Conservation (phyloP, 2,329 filamentous ascomycete genomes). For the Talaromyces sp. region DNA sequence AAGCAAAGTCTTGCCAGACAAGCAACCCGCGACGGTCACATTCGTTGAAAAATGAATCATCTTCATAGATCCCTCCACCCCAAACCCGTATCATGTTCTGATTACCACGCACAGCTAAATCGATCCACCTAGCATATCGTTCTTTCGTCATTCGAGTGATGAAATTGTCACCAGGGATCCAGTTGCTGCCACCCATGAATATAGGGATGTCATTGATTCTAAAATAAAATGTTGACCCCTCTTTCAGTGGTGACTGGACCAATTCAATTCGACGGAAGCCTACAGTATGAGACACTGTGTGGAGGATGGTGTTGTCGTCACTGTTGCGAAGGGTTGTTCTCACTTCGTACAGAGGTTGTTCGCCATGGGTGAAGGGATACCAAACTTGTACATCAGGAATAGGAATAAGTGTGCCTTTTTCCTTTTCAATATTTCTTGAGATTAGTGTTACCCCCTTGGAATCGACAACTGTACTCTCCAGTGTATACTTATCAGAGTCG, state of each 20-base stretch:
- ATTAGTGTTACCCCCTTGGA: not conserved
- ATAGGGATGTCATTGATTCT: slow-evolving; percentile 55
- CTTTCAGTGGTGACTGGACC: slow-evolving; percentile 11
- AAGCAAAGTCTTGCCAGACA: slow-evolving; percentile 75
- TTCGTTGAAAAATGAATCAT: slow-evolving; percentile 60
- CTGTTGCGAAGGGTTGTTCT: not conserved
- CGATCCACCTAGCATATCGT: slow-evolving; percentile 49
- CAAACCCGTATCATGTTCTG: slow-evolving; percentile 49
- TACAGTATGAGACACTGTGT: not conserved
- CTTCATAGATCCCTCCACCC: slow-evolving; percentile 48
- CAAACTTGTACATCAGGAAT: slow-evolving; percentile 8
- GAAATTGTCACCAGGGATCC: slow-evolving; percentile 54
- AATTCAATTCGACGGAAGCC: slow-evolving; percentile 50
- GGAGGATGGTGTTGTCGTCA: not conserved
- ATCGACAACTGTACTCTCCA: not conserved
- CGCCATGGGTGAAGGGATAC: not conserved
- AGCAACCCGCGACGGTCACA: slow-evolving; percentile 67
- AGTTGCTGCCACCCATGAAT: slow-evolving; percentile 53
- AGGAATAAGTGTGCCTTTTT: slow-evolving; percentile 15
- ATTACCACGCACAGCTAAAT: slow-evolving; percentile 49
- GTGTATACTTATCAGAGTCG: not conserved
- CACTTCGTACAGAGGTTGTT: slow-evolving; percentile 1
- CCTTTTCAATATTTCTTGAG: not conserved
- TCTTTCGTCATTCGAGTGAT: slow-evolving; percentile 44
- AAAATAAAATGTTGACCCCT: slow-evolving; percentile 52